phyloP scores from a whole-genome alignment of 306 rosid genomes.

The Trifolium subterraneum region DNA sequence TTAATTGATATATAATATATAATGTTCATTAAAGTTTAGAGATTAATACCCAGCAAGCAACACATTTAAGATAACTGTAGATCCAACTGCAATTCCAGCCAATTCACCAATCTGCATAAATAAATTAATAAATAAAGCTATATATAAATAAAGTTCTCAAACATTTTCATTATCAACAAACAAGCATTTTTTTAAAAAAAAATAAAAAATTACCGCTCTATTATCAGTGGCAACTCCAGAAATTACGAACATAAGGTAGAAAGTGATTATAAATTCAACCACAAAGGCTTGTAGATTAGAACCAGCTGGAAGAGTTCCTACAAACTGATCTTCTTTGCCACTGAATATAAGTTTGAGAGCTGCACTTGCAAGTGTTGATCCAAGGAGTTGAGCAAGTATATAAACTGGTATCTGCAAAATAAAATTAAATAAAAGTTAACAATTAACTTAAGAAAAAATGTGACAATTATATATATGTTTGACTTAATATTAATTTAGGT shows the following conservation, averaged over 20 bases:
- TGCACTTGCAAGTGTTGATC: constrained; percentile 76
- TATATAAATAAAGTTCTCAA: no score
- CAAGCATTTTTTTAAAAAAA: not conserved
- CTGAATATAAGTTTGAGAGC: constrained; percentile 62
- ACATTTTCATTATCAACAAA: not conserved
- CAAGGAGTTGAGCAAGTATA: constrained; percentile 61
- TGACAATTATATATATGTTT: not conserved
- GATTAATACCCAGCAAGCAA: constrained; percentile 68
- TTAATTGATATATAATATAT: no score
- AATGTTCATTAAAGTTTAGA: not conserved
- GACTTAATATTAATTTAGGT: not conserved
- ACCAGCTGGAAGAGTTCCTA: constrained; percentile 64
- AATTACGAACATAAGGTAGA: constrained; percentile 74
- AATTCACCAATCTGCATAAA: constrained; percentile 76
- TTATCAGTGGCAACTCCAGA: constrained; percentile 85
- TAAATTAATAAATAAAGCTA: not conserved
- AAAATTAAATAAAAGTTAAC: not conserved
- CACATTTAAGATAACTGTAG: constrained; percentile 70
- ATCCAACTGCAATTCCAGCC: constrained; percentile 79
- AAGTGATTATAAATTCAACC: constrained; percentile 79
- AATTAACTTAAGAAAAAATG: not conserved
- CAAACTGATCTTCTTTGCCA: constrained; percentile 51
- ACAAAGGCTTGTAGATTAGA: constrained; percentile 62
- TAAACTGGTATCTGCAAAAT: constrained; percentile 65
- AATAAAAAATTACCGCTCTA: constrained; percentile 59